Evolutionary conservation across 805 yeast species (phyloP).

Genomic region (Debaryomyces maramus): DNA sequence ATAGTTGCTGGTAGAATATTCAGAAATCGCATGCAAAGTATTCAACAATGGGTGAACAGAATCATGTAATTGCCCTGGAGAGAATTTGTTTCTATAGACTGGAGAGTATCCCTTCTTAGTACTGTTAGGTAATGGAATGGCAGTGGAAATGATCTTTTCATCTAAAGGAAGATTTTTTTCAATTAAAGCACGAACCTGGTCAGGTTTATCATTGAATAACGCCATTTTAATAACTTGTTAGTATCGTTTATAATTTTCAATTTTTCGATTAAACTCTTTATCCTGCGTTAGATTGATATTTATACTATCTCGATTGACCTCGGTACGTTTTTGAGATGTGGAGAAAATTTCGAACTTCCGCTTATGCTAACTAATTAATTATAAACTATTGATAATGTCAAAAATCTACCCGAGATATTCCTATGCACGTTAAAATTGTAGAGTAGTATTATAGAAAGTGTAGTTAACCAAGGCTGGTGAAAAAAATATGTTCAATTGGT

Average conservation of each 20-base stretch:
- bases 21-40: slow-evolving; percentile 48
- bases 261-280: too few species aligned
- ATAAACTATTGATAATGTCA: too few species aligned
- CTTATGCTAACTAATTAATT: too few species aligned
- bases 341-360: too few species aligned
- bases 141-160: slow-evolving; percentile 4
- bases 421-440: too few species aligned
- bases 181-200: slow-evolving; percentile 12
- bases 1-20: slow-evolving; percentile 36
- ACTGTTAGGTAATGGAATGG: slow-evolving; percentile 38
- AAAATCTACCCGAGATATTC: too few species aligned
- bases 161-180: slow-evolving; percentile 12
- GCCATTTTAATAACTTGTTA: slow-evolving; percentile 9
- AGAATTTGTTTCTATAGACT: slow-evolving; percentile 43
- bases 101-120: slow-evolving; percentile 49
- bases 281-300: too few species aligned
- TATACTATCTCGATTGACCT: not conserved
- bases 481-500: too few species aligned
- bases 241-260: too few species aligned
- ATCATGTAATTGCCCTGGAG: slow-evolving; percentile 28
- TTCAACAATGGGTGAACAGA: slow-evolving; percentile 43
- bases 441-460: too few species aligned
- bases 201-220: slow-evolving; percentile 15
- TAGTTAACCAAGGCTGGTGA: too few species aligned
- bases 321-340: too few species aligned